These are phyloP conservation scores for Mucor mucedo DNA, from an alignment of 371 early-diverging fungal species.

Conservation along the genomic window DNA sequence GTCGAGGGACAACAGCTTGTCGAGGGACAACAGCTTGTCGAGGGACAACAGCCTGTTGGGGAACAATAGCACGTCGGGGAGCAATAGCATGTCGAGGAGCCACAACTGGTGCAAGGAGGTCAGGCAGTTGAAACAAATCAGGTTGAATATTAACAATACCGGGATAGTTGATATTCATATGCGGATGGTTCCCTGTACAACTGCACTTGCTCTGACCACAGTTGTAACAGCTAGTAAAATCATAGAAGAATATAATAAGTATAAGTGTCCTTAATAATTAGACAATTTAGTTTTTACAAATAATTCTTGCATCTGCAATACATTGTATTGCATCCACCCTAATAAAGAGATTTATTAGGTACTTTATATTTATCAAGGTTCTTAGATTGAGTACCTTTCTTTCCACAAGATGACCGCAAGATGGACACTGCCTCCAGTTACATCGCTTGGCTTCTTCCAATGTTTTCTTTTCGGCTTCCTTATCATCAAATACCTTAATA, in stretches of 20 bases:
- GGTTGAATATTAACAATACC: no score
- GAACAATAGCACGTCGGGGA: no score
- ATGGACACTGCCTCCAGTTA: constrained; percentile 24
- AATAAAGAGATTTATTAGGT: neutral
- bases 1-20: no score
- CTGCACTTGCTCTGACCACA: neutral
- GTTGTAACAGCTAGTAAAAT: neutral
- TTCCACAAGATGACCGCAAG: constrained; percentile 19
- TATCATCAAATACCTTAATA: constrained; percentile 17
- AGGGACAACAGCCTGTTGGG: no score
- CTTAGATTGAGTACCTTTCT: constrained; percentile 13
- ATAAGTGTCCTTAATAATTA: neutral
- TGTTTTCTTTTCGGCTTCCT: constrained; percentile 6
- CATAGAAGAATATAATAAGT: neutral
- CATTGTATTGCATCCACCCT: neutral
- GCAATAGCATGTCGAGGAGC: no score
- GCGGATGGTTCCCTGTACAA: neutral
- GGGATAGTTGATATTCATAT: neutral
- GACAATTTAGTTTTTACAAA: neutral
- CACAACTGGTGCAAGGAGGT: no score
- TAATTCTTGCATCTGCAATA: neutral
- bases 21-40: no score
- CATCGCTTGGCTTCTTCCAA: constrained; percentile 13
- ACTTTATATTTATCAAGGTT: neutral
- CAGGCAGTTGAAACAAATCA: no score